phyloP scores from a whole-genome alignment of 768 basidiomycete species.

The Gelatoporia subvermispora region DNA sequence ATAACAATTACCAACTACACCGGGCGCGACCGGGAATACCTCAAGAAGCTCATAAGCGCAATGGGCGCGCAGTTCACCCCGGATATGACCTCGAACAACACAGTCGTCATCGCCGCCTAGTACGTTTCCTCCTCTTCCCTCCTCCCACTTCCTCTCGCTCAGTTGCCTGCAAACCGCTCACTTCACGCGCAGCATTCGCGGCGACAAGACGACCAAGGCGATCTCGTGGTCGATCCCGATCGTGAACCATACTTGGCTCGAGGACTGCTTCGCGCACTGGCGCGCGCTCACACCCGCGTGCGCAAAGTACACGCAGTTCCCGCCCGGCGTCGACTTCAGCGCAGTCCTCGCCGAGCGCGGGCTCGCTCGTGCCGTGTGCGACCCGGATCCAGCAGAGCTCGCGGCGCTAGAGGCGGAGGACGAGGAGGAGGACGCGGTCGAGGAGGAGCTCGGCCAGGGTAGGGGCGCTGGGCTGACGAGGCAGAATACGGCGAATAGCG shows the following conservation, averaged over 20 bases:
- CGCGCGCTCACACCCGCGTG: constrained; percentile 55
- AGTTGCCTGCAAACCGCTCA: no score
- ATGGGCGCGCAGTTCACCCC: constrained; percentile 83
- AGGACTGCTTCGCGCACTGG: constrained; percentile 87
- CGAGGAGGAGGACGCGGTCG: constrained; percentile 8
- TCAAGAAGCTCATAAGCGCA: constrained; percentile 72
- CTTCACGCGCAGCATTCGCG: constrained; percentile 13
- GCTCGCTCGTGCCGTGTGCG: constrained; percentile 15
- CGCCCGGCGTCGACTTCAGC: constrained; percentile 63
- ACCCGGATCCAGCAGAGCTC: constrained; percentile 23
- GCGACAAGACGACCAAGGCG: constrained; percentile 66
- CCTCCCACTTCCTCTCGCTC: neutral
- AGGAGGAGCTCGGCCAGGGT: constrained; percentile 4
- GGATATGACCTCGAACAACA: constrained; percentile 73
- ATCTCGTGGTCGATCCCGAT: constrained; percentile 78
- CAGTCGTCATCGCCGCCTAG: constrained; percentile 81
- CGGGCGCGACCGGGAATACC: constrained; percentile 79
- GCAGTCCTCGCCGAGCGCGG: constrained; percentile 30
- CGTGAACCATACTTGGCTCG: constrained; percentile 89
- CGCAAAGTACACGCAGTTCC: constrained; percentile 67
- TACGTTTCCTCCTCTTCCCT: constrained; percentile 33
- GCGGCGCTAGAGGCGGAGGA: constrained; percentile 18
- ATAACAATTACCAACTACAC: constrained; percentile 89
- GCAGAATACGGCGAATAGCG: constrained; percentile 16
- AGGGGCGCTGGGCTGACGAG: neutral